These are phyloP conservation scores for Pittosporum tobira DNA, from an alignment of 129 eudicot genomes.

Conservation along the genomic window DNA sequence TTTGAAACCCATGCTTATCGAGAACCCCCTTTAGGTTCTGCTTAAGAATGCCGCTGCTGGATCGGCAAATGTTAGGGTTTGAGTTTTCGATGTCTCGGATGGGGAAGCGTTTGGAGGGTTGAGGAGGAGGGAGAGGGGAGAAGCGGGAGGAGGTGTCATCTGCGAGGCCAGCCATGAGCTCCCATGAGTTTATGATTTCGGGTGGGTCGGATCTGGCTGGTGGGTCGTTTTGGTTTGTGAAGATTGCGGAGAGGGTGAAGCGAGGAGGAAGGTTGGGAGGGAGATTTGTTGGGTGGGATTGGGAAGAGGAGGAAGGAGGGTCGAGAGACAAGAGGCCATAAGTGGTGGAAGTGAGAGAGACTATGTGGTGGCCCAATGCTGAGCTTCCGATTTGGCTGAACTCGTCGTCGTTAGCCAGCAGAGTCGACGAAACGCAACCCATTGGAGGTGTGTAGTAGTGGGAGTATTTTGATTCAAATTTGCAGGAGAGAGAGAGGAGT, in stretches of 20 bases:
- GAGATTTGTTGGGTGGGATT: neutral
- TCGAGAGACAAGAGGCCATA: conserved; percentile 69
- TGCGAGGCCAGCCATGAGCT: conserved; percentile 73
- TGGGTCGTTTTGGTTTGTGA: conserved; percentile 21
- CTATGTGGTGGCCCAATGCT: conserved; percentile 78
- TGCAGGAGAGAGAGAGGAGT: too few relatives aligned
- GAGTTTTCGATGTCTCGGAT: conserved; percentile 25
- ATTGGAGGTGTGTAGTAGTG: too few relatives aligned
- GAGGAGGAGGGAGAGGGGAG: conserved; percentile 26
- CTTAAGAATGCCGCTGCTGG: neutral
- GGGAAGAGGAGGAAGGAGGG: conserved; percentile 18
- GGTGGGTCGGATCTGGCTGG: conserved; percentile 25
- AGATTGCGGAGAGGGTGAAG: conserved; percentile 41
- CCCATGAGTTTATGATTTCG: conserved; percentile 80
- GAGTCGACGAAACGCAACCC: conserved; percentile 90
- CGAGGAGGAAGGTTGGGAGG: conserved; percentile 46
- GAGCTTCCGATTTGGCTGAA: conserved; percentile 52
- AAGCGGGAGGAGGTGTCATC: conserved; percentile 20
- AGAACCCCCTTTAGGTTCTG: too few relatives aligned
- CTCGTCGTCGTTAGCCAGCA: conserved; percentile 64
- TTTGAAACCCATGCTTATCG: conserved; percentile 45
- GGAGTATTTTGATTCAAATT: too few relatives aligned
- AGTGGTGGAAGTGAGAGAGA: conserved; percentile 87
- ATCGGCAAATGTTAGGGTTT: conserved; percentile 14
- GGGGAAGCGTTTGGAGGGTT: conserved; percentile 28